phyloP scores from a whole-genome alignment of 306 rosid species.

The Macrotyloma uniflorum region DNA sequence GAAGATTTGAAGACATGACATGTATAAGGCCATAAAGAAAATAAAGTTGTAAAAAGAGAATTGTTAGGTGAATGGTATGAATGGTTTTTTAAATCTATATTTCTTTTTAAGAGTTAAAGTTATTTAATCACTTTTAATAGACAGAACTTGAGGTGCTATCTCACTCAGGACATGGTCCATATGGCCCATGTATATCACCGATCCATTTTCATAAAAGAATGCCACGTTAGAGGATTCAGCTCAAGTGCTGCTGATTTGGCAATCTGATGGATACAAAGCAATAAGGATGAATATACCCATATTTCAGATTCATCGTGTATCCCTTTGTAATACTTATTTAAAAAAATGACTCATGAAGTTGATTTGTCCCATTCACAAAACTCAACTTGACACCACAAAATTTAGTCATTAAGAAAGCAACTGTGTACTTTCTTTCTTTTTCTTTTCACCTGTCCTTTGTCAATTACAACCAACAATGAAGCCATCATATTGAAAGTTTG shows the following conservation, averaged over 20 bases:
- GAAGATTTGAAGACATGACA: not conserved
- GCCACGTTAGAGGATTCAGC: conserved; percentile 38
- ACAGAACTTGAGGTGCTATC: conserved; percentile 27
- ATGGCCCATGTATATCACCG: conserved; percentile 31
- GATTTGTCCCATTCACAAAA: conserved; percentile 35
- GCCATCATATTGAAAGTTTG: conserved; percentile 1
- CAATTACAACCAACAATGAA: conserved; percentile 28
- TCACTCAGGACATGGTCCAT: conserved; percentile 29
- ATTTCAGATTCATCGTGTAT: too few relatives aligned
- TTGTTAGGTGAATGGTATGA: conserved; percentile 16
- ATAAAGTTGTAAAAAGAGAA: not conserved
- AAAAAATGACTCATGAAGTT: conserved; percentile 18
- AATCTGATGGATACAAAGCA: conserved; percentile 34
- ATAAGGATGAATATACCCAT: conserved; percentile 20
- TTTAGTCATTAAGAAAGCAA: conserved; percentile 34
- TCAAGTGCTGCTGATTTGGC: conserved; percentile 41
- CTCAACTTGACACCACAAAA: conserved; percentile 14
- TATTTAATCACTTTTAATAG: conserved; percentile 5
- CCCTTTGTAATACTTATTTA: not conserved
- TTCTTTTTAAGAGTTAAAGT: conserved; percentile 6
- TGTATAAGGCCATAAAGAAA: not conserved
- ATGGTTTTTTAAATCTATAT: not conserved
- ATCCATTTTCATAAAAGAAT: conserved; percentile 10
- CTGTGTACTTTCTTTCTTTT: conserved; percentile 10
- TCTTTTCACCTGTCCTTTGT: conserved; percentile 19